Evolutionary conservation across 495 filamentous ascomycete genomes (phyloP).

Genomic region (Hyaloscypha bicolor): DNA sequence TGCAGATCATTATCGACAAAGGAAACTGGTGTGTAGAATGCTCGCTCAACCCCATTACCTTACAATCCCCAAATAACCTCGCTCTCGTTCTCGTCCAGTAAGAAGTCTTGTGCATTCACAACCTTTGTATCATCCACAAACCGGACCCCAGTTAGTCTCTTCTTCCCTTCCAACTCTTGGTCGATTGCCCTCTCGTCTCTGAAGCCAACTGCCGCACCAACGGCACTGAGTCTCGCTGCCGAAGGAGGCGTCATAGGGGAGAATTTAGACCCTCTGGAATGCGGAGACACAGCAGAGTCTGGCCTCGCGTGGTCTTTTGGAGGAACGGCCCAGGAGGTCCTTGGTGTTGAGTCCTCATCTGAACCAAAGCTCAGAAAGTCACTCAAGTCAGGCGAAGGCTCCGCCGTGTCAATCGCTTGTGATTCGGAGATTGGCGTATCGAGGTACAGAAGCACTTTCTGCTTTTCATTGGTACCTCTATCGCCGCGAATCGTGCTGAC

Average conservation of each 20-base stretch:
- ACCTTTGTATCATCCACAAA: constrained; percentile 26
- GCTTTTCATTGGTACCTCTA: constrained; percentile 4
- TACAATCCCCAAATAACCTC: constrained; percentile 25
- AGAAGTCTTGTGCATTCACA: constrained; percentile 16
- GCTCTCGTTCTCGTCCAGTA: constrained; percentile 25
- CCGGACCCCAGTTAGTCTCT: constrained; percentile 3
- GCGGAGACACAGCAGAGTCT: constrained; percentile 21
- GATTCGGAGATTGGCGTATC: constrained; percentile 24
- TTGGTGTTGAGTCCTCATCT: constrained; percentile 33
- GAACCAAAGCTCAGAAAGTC: constrained; percentile 35
- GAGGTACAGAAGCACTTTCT: constrained; percentile 27
- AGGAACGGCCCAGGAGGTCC: constrained; percentile 17
- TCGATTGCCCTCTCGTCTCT: constrained; percentile 5
- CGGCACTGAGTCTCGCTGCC: constrained; percentile 30
- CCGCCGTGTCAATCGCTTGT: constrained; percentile 25
- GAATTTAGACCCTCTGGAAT: constrained; percentile 5
- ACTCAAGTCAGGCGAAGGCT: constrained; percentile 34
- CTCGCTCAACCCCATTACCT: background rate
- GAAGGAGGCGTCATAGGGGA: constrained; percentile 23
- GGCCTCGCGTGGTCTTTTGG: constrained; percentile 12
- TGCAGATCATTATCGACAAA: constrained; percentile 14
- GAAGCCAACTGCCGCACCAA: constrained; percentile 23
- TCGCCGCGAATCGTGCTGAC: constrained; percentile 12
- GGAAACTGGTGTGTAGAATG: constrained; percentile 2
- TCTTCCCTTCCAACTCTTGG: constrained; percentile 5